Percentiles rank a stretch among this genome's conserved stretches.
phyloP scores from a whole-genome alignment of 179 eudicot species.

The Camellia oleifera region DNA sequence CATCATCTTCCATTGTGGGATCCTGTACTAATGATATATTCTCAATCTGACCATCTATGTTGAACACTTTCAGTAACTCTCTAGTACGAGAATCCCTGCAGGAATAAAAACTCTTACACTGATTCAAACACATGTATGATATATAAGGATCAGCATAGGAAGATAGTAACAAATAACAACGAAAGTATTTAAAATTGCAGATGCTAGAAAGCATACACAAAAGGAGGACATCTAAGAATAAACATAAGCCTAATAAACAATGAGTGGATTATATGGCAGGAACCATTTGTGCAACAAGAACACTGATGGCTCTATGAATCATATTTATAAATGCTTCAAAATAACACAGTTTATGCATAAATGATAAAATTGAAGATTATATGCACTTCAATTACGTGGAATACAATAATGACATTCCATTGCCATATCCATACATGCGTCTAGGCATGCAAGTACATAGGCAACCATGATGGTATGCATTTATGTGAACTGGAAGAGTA shows the following conservation, averaged over 20 bases:
- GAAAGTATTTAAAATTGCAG: not conserved
- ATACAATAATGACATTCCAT: not conserved
- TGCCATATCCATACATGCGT: not conserved
- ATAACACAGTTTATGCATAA: no score
- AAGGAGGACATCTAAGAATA: not conserved
- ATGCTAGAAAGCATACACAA: not conserved
- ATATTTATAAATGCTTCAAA: no score
- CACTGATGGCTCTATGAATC: not conserved
- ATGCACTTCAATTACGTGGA: not conserved
- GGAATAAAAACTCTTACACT: slow-evolving; percentile 1
- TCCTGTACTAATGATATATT: slow-evolving; percentile 55
- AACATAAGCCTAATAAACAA: not conserved
- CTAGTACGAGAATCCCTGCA: slow-evolving; percentile 88
- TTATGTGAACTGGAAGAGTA: not conserved
- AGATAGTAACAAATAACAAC: not conserved
- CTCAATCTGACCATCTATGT: slow-evolving; percentile 80
- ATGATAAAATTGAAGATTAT: not conserved
- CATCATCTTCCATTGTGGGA: slow-evolving; percentile 59
- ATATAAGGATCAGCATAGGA: not conserved
- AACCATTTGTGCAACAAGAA: not conserved
- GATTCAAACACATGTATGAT: not conserved
- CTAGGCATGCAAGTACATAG: not conserved
- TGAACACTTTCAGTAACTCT: slow-evolving; percentile 82
- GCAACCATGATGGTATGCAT: no score
- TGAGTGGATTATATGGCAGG: not conserved